Percentiles rank a stretch among this genome's conserved stretches.
These are phyloP conservation scores for Komagataella pseudopastoris DNA, from an alignment of 805 yeast species.

Conservation along the genomic window DNA sequence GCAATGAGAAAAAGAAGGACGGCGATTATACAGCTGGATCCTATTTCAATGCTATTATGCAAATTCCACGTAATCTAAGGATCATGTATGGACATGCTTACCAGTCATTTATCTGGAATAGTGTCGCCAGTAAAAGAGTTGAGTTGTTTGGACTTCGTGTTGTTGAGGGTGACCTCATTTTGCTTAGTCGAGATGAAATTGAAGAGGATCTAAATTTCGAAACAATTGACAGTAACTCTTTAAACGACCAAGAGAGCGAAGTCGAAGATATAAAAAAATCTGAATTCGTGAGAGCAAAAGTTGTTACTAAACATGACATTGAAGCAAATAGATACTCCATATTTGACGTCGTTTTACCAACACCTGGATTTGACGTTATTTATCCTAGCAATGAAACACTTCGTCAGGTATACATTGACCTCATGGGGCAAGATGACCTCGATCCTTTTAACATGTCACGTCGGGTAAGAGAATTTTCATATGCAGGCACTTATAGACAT, in stretches of 20 bases:
- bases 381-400: constrained; percentile 65
- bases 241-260: constrained; percentile 29
- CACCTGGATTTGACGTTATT: constrained; percentile 88
- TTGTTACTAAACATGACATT: constrained; percentile 64
- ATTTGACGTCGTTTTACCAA: constrained; percentile 83
- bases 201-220: constrained; percentile 4
- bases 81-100: constrained; percentile 97
- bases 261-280: constrained; percentile 53
- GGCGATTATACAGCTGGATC: constrained; percentile 34
- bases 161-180: constrained; percentile 73
- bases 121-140: constrained; percentile 66
- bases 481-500: constrained; percentile 81
- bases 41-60: constrained; percentile 72
- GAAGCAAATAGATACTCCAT: constrained; percentile 45
- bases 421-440: constrained; percentile 71
- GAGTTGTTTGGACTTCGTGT: constrained; percentile 54
- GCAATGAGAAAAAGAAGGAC: constrained; percentile 31
- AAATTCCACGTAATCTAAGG: constrained; percentile 83
- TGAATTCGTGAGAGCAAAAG: constrained; percentile 51
- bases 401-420: constrained; percentile 45
- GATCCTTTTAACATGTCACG: constrained; percentile 81
- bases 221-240: neutral
- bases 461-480: constrained; percentile 75
- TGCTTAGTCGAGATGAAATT: constrained; percentile 16
- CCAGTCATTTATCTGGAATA: constrained; percentile 92